Conservation (phyloP, 768 basidiomycete species). For the Russula foetens region DNA sequence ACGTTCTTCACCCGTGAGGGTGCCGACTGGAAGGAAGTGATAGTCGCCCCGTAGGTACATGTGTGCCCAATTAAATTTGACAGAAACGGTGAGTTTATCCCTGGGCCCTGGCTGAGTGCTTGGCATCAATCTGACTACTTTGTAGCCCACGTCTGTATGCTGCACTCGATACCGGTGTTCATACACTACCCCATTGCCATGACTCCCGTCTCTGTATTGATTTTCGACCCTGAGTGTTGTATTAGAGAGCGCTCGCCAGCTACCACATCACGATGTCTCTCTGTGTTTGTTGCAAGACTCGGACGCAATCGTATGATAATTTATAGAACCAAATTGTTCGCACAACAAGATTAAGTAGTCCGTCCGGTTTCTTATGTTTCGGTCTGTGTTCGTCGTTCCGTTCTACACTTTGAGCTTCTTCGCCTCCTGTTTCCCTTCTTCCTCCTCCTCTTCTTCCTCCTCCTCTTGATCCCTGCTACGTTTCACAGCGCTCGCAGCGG, state of each 20-base stretch:
- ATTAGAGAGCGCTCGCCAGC: not conserved
- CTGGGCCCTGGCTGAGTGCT: not conserved
- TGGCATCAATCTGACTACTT: not conserved
- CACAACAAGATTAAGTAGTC: not conserved
- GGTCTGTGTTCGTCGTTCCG: not conserved
- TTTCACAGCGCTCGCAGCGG: not conserved
- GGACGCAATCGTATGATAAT: not conserved
- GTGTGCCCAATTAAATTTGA: not conserved
- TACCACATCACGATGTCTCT: not conserved
- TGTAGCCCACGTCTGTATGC: not conserved
- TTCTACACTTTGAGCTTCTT: constrained; percentile 12
- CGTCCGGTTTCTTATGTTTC: not conserved
- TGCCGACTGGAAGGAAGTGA: constrained; percentile 49
- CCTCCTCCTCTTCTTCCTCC: not conserved
- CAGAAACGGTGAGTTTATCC: not conserved
- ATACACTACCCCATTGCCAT: not conserved
- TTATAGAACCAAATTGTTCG: not conserved
- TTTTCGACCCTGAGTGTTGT: not conserved
- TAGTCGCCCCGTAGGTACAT: constrained; percentile 48
- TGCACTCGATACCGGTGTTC: not conserved
- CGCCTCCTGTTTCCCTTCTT: not conserved
- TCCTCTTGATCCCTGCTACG: constrained; percentile 1
- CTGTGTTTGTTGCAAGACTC: constrained; percentile 1
- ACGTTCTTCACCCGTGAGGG: constrained; percentile 42
- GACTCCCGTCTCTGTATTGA: not conserved